Evolutionary conservation across 2,329 filamentous ascomycete species (phyloP).

Genomic region (Orbilia javanica): DNA sequence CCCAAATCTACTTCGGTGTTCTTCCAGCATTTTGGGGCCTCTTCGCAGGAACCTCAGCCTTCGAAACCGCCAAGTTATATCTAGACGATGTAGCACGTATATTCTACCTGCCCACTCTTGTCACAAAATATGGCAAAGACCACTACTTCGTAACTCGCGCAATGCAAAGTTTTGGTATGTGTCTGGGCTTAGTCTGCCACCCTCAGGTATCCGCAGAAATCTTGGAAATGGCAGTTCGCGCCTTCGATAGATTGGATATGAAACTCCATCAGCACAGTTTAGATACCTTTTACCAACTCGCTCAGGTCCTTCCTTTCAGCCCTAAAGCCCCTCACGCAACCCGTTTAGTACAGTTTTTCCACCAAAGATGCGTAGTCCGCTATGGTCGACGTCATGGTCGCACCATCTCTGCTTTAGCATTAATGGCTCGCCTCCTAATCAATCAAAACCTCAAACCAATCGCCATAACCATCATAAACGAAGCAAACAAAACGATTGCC

Average conservation of each 20-base stretch:
- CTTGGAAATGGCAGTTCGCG: slow-evolving; percentile 36
- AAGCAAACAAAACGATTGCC: slow-evolving; percentile 5
- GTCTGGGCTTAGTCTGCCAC: slow-evolving; percentile 42
- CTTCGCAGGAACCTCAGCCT: slow-evolving; percentile 48
- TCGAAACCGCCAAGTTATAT: slow-evolving; percentile 48
- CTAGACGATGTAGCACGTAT: slow-evolving; percentile 46
- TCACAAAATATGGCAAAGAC: slow-evolving; percentile 40
- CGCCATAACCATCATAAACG: slow-evolving; percentile 30
- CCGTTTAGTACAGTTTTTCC: slow-evolving; percentile 26
- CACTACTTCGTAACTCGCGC: slow-evolving; percentile 43
- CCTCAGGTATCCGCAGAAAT: slow-evolving; percentile 39
- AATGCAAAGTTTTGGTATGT: slow-evolving; percentile 52
- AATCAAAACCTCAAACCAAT: slow-evolving; percentile 35
- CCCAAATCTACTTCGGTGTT: slow-evolving; percentile 33
- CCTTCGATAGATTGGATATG: slow-evolving; percentile 42
- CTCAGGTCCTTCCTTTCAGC: slow-evolving; percentile 39
- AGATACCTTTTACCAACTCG: slow-evolving; percentile 47
- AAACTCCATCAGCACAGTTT: slow-evolving; percentile 37
- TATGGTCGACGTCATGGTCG: slow-evolving; percentile 43
- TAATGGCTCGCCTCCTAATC: slow-evolving; percentile 33
- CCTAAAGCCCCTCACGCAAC: slow-evolving; percentile 29
- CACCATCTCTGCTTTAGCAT: slow-evolving; percentile 41
- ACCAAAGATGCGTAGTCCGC: slow-evolving; percentile 23
- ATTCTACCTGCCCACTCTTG: slow-evolving; percentile 48
- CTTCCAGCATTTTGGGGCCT: slow-evolving; percentile 50